Evolutionary conservation across 305 asterid genomes (phyloP).

Genomic region (Rubia peregrina): DNA sequence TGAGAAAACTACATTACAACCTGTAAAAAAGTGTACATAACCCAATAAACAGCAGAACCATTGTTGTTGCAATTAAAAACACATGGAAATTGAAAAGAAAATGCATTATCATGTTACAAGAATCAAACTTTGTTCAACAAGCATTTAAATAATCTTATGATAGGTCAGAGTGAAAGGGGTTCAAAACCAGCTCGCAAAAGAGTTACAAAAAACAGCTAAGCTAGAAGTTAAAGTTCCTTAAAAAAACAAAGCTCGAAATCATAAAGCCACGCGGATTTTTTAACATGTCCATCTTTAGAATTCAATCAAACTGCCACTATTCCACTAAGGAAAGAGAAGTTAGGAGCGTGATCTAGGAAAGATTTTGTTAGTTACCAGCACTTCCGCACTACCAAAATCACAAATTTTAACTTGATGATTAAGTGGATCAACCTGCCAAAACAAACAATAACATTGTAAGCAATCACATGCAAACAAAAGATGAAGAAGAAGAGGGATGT

Average conservation of each 20-base stretch:
- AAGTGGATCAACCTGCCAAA: conserved; percentile 58
- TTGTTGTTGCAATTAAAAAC: too few species aligned
- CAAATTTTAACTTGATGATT: conserved; percentile 87
- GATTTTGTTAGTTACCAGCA: conserved; percentile 49
- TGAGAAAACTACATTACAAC: background rate
- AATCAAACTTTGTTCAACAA: background rate
- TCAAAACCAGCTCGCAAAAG: background rate
- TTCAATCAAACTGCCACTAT: background rate
- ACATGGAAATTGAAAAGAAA: background rate
- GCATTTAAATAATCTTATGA: background rate
- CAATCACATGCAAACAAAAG: background rate
- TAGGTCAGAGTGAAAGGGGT: background rate
- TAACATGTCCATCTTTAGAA: background rate
- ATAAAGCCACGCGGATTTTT: background rate
- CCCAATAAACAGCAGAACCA: background rate
- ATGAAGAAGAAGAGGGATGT: background rate
- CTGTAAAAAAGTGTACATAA: background rate
- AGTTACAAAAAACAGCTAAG: background rate
- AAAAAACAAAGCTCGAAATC: too few species aligned
- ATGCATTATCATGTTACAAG: background rate
- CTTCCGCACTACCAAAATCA: conserved; percentile 95
- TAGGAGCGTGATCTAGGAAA: background rate
- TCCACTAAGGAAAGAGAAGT: background rate
- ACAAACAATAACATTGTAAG: conserved; percentile 1
- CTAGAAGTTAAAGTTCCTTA: background rate